Evolutionary conservation across 371 early-diverging fungal species (phyloP), one percentile per base, ranked within the genome.

Genomic region (Rhizopus microsporus): DNA sequence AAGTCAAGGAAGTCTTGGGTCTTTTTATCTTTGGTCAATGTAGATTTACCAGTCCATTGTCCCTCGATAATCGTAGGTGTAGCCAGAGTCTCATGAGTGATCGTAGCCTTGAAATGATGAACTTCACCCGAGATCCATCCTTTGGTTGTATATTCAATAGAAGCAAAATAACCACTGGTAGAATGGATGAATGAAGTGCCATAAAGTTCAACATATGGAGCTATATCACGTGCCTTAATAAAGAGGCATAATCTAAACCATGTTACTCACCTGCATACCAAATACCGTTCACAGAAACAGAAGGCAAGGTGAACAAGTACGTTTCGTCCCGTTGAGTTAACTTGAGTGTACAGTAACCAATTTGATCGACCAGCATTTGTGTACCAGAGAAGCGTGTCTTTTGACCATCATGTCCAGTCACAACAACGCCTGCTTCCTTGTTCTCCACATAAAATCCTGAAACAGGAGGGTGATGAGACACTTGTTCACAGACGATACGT

Each of bases 41-140:
- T 82, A 9, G 88, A 86, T 56, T 80, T 67, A 10, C 76, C 87
- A 7, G 84, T 84, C 89, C 89, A 90, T 61, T 83, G 81, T 8
- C 90, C 89, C 60, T 81, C 77, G 33, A 88, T 78, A 9, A 75
- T 47, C 5, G 71, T 68, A 16, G 69, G 75, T 32, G 65, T 74
- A 1, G 66, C 53, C 12, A 77, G 47, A 1, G 69, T 42, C 43
- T 73, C 61, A 29, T 73, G 67, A 7, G 57, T 80, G 42, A 92
- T 67, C 5, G 63, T 66, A 12, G 89, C 93, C 65, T 92, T 88
- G 73, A 92, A 87, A 57, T 84, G 83, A 65, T 92, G 88, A 48
- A 89, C 82, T 59, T 90, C 92, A 54, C 92, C 92, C 13, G 87
- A 85, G 62, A 92, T 83, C 86, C 89, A 92, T 8, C 90, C 87